These are phyloP conservation scores for Phytopythium chamaehyphon DNA, from an alignment of 352 stramenopile genomes.

Conservation along the genomic window DNA sequence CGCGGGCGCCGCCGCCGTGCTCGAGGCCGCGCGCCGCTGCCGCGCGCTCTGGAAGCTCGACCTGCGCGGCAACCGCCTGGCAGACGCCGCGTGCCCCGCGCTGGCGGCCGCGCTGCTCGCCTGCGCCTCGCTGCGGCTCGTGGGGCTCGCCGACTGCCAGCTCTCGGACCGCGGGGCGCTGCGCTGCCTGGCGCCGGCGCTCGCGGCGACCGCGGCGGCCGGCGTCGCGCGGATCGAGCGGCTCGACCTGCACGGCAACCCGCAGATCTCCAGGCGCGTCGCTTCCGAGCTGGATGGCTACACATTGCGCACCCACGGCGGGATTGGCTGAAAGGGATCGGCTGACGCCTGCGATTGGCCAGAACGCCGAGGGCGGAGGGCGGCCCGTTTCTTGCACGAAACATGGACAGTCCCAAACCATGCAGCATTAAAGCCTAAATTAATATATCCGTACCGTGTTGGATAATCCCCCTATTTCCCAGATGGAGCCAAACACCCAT, in stretches of 20 bases:
- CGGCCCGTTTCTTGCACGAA: too few species aligned
- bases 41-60: constrained; percentile 68
- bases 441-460: too few species aligned
- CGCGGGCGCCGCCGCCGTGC: constrained; percentile 36
- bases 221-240: constrained; percentile 29
- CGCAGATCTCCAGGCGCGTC: constrained; percentile 31
- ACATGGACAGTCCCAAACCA: too few species aligned
- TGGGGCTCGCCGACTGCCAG: constrained; percentile 46
- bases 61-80: constrained; percentile 60
- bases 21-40: constrained; percentile 43
- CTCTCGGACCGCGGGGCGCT: constrained; percentile 56
- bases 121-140: constrained; percentile 32
- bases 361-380: too few species aligned
- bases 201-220: constrained; percentile 29
- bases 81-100: constrained; percentile 38
- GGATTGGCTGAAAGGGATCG: too few species aligned
- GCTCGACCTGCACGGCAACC: constrained; percentile 45
- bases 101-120: constrained; percentile 32
- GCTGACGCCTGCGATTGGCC: too few species aligned
- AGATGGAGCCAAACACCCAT: too few species aligned
- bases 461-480: too few species aligned
- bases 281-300: constrained; percentile 12
- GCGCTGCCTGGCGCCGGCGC: constrained; percentile 36
- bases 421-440: too few species aligned
- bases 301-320: too few species aligned